phyloP scores from a whole-genome alignment of 2,329 filamentous ascomycete species.

The Colletotrichum salicis region DNA sequence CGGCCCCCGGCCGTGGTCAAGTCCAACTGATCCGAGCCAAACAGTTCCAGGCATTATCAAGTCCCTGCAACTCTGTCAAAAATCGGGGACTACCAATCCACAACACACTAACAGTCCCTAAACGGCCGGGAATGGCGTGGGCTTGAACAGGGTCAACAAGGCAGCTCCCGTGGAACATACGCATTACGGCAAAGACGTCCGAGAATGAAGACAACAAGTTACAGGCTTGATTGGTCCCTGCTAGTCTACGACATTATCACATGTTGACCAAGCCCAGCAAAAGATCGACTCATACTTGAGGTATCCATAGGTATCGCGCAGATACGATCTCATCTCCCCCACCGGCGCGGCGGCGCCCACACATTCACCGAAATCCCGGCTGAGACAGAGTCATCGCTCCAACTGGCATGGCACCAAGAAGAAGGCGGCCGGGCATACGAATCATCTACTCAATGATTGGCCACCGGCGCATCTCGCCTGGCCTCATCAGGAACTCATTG shows the following conservation, averaged over 20 bases:
- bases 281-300: slow-evolving; percentile 7
- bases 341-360: slow-evolving; percentile 2
- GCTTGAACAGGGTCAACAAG: background rate
- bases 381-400: slow-evolving; percentile 24
- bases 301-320: background rate
- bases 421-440: background rate
- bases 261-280: background rate
- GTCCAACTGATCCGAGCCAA: background rate
- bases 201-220: slow-evolving; percentile 5
- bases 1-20: background rate
- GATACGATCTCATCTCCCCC: slow-evolving; percentile 18
- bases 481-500: slow-evolving; percentile 1
- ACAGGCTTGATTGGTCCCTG: background rate
- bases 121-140: slow-evolving; percentile 3
- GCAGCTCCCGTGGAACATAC: background rate
- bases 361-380: slow-evolving; percentile 26
- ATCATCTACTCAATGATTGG: slow-evolving; percentile 12
- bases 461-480: background rate
- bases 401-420: background rate
- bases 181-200: background rate
- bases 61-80: background rate
- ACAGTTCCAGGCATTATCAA: background rate
- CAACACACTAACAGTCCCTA: background rate
- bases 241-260: background rate
- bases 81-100: background rate